These are phyloP conservation scores for Mrakiaceae sp. DNA, from an alignment of 1,284 basidiomycete species.

Conservation along the genomic window DNA sequence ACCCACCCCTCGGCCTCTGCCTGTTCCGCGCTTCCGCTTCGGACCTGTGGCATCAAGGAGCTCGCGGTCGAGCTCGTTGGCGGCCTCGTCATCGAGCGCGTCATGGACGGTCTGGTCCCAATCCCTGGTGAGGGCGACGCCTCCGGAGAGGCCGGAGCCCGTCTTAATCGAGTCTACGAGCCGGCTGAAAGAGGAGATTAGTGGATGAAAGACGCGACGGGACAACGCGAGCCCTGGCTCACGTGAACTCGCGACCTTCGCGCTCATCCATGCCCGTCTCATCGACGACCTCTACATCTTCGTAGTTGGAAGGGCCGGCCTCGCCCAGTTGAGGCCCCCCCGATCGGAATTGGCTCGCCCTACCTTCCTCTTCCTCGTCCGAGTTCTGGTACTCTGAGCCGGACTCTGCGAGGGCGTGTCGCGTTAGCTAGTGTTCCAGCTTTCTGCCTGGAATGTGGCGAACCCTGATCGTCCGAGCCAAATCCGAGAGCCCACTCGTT, in stretches of 20 bases:
- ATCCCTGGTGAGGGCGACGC: not conserved
- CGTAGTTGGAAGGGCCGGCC: not conserved
- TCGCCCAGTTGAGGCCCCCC: slow-evolving; percentile 1
- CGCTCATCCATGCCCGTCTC: slow-evolving; percentile 1
- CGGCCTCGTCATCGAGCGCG: slow-evolving; percentile 3
- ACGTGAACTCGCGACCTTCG: slow-evolving; percentile 6
- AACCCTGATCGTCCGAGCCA: too few relatives aligned
- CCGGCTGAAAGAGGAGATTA: not conserved
- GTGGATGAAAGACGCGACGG: too few relatives aligned
- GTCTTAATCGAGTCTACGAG: slow-evolving; percentile 7
- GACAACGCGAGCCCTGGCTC: not conserved
- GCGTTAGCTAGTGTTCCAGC: too few relatives aligned
- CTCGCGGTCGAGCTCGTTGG: too few relatives aligned
- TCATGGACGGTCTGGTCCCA: slow-evolving; percentile 10
- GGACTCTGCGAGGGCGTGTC: not conserved
- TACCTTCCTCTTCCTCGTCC: not conserved
- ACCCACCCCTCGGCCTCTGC: too few relatives aligned
- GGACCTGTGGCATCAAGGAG: not conserved
- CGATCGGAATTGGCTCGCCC: not conserved
- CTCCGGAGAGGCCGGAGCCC: not conserved
- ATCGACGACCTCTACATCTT: not conserved
- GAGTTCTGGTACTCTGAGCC: slow-evolving; percentile 2
- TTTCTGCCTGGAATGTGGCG: too few relatives aligned
- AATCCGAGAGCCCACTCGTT: too few relatives aligned
- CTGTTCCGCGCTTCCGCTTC: too few relatives aligned